Conservation (phyloP, 306 rosid genomes). For the Castanea sativa region DNA sequence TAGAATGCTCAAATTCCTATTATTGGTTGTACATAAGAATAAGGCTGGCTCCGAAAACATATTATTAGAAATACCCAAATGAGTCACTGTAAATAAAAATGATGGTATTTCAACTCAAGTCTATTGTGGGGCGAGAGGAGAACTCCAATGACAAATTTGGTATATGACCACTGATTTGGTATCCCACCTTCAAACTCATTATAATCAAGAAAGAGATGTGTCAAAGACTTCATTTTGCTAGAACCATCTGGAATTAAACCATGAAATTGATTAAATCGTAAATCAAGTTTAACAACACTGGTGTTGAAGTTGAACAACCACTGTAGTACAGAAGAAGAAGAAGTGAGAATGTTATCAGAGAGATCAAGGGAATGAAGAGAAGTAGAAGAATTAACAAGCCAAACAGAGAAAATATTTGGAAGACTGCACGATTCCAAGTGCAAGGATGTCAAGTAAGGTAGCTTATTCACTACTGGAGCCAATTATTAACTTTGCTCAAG, state of each 20-base stretch:
- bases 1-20: rapidly evolving
- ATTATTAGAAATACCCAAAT: background rate
- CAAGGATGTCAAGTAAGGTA: background rate
- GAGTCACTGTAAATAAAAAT: background rate
- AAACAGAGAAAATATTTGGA: too few species aligned
- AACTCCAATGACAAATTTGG: background rate
- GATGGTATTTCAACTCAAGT: background rate
- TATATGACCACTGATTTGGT: background rate
- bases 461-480: background rate
- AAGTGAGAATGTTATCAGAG: too few species aligned
- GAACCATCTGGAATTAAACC: constrained; percentile 12
- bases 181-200: too few species aligned
- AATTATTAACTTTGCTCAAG: background rate
- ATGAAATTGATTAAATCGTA: rapidly evolving
- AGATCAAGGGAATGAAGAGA: too few species aligned
- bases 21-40: background rate
- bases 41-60: background rate
- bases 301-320: background rate
- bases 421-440: too few species aligned
- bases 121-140: background rate
- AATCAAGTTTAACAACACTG: background rate
- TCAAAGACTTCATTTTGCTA: background rate
- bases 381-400: too few species aligned
- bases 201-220: background rate
- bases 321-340: too few species aligned